Base-by-base conservation (phyloP, 306 rosid genomes). In the Acacia confusa region DNA sequence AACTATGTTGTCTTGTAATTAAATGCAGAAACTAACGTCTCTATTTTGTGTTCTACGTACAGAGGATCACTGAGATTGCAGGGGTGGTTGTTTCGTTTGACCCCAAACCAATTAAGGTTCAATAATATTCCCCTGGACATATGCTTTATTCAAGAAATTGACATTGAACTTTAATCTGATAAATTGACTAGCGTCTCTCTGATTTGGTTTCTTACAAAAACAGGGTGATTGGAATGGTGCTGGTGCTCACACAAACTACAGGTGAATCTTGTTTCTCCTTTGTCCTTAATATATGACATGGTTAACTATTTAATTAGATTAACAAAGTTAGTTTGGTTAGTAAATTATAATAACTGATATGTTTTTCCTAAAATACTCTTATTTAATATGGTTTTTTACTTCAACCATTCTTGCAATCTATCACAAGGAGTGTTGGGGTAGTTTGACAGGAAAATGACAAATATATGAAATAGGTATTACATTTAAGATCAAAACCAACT, bases 141-240 rank as follows among this genome's bases (percentile, higher is more conserved):
- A 10, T 41, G 74, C 17, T 69, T 2, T 12, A 10, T 38, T 69
- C 44, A 61, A 44, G 28, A 70, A 52, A 20, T 52, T 38, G 53
- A 67, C 17, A 47, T 19, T 24, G 17, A 63, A 32, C 44, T 79
- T 78, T 24, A 65, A 52, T 52, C 2, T 72, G 34, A 24, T 50
- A 20, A 9, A 20, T n/a, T 20, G 40, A 67, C 53, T 34, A 1
- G 45, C 3, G 24, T 20, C 9, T 10, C 72, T 60, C 13, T 48
- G 40, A 17, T 40, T 70, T 77, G 61, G 41, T 12, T 36, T 20
- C 5, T 16, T 55, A 15, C 16, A 45, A 52, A 43, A 77, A 32
- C 67, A 90, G 94, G 99, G 99, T 85, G 99, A 95, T 55, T 95
- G 99, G 99, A 95, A 90, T 70, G 99, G 97, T 50, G 99, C 99